A percentile compares a stretch with the other conserved stretches of the same genome.
phyloP scores from a whole-genome alignment of 257 asterid genomes.

The Gardenia jasminoides region DNA sequence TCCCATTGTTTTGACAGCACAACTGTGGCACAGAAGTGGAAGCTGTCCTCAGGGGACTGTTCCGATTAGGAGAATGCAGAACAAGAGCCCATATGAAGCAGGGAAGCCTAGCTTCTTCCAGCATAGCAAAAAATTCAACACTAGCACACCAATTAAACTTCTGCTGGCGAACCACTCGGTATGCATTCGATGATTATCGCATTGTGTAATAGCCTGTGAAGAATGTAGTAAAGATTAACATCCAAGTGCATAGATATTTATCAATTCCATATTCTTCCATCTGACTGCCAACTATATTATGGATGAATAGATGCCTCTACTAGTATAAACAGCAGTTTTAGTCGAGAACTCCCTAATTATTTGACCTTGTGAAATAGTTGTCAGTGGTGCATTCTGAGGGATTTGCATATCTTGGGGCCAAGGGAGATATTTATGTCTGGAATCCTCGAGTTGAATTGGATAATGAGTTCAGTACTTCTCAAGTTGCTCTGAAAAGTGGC shows the following conservation, averaged over 20 bases:
- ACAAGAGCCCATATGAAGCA: neutral
- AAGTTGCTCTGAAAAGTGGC: conserved; percentile 50
- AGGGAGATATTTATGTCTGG: conserved; percentile 55
- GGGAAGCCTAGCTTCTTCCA: conserved; percentile 15
- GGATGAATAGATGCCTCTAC: no score
- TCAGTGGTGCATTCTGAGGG: conserved; percentile 53
- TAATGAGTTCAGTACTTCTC: conserved; percentile 58
- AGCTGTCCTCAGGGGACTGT: conserved; percentile 69
- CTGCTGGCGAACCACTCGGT: conserved; percentile 52
- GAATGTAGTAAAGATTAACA: no score
- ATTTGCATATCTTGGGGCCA: conserved; percentile 54
- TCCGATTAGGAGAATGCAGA: conserved; percentile 44
- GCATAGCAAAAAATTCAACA: conserved; percentile 5
- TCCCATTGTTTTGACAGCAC: conserved; percentile 22
- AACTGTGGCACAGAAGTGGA: conserved; percentile 62
- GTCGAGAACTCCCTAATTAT: neutral
- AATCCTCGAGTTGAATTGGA: conserved; percentile 53
- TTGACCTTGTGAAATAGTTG: conserved; percentile 26
- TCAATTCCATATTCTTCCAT: neutral
- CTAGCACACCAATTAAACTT: conserved; percentile 24
- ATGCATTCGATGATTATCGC: neutral
- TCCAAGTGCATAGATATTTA: no score
- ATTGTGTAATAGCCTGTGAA: neutral
- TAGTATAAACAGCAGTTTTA: no score
- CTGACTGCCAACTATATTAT: neutral